Evolutionary conservation across 1,284 basidiomycete species (phyloP).

Genomic region (Cystobasidium sp.): DNA sequence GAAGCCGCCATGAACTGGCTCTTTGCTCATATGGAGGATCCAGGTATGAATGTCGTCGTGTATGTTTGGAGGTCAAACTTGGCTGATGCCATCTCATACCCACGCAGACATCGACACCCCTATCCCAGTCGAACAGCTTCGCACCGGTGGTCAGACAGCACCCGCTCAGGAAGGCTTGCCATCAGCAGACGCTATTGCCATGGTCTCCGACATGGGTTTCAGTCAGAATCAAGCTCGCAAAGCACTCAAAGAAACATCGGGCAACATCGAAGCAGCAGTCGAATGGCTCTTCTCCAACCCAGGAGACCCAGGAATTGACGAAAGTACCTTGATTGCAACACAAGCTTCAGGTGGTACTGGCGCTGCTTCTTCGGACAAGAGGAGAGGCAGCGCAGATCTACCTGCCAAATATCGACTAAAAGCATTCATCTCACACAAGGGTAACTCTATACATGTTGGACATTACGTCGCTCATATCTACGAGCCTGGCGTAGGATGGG

Average conservation of each 20-base stretch:
- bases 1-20: conserved; percentile 95
- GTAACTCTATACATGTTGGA: conserved; percentile 89
- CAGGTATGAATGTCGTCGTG: conserved; percentile 63
- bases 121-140: conserved; percentile 60
- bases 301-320: conserved; percentile 70
- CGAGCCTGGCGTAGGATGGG: conserved; percentile 56
- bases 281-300: conserved; percentile 98
- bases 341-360: not conserved
- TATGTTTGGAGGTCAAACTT: not conserved
- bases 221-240: conserved; percentile 80
- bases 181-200: conserved; percentile 71
- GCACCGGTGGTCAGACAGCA: conserved; percentile 51
- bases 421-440: conserved; percentile 96
- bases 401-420: conserved; percentile 82
- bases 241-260: conserved; percentile 80
- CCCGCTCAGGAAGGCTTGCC: conserved; percentile 46
- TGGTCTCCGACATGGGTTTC: conserved; percentile 94
- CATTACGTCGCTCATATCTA: conserved; percentile 88
- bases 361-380: not conserved
- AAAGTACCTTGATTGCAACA: conserved; percentile 44
- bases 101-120: conserved; percentile 81
- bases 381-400: conserved; percentile 57
- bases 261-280: conserved; percentile 80
- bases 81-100: not conserved
- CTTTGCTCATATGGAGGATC: conserved; percentile 92